These are phyloP conservation scores for Lycium barbarum DNA, from an alignment of 257 asterid species.

Conservation along the genomic window DNA sequence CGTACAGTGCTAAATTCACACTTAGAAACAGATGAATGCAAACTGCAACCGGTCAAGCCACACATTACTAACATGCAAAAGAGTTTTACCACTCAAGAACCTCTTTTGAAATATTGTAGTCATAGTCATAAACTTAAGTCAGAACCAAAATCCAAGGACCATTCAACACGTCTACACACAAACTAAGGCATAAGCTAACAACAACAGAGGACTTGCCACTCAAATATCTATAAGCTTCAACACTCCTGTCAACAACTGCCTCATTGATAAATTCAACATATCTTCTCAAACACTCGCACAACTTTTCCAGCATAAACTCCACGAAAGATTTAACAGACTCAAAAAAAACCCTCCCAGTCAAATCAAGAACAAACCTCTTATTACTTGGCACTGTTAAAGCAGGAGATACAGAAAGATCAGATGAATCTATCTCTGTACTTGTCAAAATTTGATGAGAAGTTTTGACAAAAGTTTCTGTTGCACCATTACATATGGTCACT, in stretches of 20 bases:
- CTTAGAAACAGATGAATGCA: background rate
- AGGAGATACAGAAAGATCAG: slow-evolving; percentile 22
- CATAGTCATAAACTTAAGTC: background rate
- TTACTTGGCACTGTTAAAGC: slow-evolving; percentile 53
- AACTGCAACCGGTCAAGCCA: too few relatives aligned
- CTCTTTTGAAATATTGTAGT: background rate
- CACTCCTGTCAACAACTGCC: slow-evolving; percentile 57
- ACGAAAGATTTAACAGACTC: slow-evolving; percentile 67
- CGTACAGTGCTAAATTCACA: background rate
- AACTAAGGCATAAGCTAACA: slow-evolving; percentile 53
- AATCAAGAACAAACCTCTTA: slow-evolving; percentile 51
- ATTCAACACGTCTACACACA: slow-evolving; percentile 66
- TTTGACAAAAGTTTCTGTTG: slow-evolving; percentile 62
- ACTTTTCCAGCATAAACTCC: slow-evolving; percentile 51
- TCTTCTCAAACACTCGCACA: slow-evolving; percentile 43
- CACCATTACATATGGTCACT: slow-evolving; percentile 56
- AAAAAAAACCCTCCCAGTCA: slow-evolving; percentile 56
- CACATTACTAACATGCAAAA: too few relatives aligned
- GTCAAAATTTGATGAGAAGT: slow-evolving; percentile 57
- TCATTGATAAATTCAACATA: slow-evolving; percentile 39
- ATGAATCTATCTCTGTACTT: background rate
- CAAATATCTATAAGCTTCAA: slow-evolving; percentile 48
- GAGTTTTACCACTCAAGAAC: background rate
- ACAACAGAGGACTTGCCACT: slow-evolving; percentile 56
- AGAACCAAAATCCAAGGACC: slow-evolving; percentile 77